A percentile compares a stretch with the other conserved stretches of the same genome.
Conservation (phyloP, 805 yeast genomes). For the Candida multigemmis region DNA sequence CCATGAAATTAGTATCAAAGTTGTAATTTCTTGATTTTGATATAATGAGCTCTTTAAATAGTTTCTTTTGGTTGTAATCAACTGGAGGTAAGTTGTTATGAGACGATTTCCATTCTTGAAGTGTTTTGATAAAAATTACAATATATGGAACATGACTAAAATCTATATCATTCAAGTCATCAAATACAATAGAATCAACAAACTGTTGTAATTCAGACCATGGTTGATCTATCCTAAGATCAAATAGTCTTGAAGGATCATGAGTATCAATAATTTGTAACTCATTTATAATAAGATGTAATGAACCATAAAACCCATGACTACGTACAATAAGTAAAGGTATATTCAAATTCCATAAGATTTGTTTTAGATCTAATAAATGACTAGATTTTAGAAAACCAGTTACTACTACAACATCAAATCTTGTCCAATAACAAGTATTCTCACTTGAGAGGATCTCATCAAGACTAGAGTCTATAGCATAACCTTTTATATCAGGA, state of each 20-base stretch:
- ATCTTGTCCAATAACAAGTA: conserved; percentile 36
- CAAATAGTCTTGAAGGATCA: conserved; percentile 56
- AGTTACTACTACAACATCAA: conserved; percentile 39
- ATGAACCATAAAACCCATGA: conserved; percentile 57
- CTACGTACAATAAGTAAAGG: conserved; percentile 48
- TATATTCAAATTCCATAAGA: conserved; percentile 34
- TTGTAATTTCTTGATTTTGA: conserved; percentile 37
- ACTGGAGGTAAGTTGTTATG: conserved; percentile 22
- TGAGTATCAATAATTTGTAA: conserved; percentile 65
- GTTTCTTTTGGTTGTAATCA: conserved; percentile 30
- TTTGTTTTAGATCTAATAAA: conserved; percentile 18
- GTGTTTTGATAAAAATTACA: conserved; percentile 48
- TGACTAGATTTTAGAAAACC: conserved; percentile 12
- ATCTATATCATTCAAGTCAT: conserved; percentile 31
- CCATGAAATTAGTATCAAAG: conserved; percentile 38
- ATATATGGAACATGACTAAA: conserved; percentile 65
- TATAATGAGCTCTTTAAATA: conserved; percentile 27
- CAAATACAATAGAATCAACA: conserved; percentile 43
- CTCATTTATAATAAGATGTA: conserved; percentile 45
- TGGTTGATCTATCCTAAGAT: conserved; percentile 57
- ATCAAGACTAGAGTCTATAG: conserved; percentile 7
- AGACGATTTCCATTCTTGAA: conserved; percentile 29
- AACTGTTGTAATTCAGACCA: conserved; percentile 60
- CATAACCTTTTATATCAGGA: conserved; percentile 40
- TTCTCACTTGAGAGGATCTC: conserved; percentile 4